phyloP scores from a whole-genome alignment of 1,284 basidiomycete species.

The Hymenochaete sp. region DNA sequence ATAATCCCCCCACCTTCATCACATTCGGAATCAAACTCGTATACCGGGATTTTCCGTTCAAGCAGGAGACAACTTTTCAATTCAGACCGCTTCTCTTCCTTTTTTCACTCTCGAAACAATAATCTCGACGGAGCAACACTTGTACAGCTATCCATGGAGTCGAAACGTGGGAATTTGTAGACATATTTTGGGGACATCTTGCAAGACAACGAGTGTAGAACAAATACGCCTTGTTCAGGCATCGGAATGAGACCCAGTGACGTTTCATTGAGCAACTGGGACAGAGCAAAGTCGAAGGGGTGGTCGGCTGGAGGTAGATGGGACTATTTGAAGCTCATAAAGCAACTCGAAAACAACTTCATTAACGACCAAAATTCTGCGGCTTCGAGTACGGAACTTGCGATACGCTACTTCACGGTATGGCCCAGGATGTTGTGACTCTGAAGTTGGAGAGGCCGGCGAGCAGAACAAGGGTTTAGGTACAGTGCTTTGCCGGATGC shows the following conservation, averaged over 20 bases:
- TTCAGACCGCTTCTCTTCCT: slow-evolving; percentile 59
- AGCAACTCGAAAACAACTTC: slow-evolving; percentile 24
- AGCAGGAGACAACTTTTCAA: slow-evolving; percentile 43
- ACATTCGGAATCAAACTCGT: neutral
- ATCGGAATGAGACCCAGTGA: slow-evolving; percentile 13
- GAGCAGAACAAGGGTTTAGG: slow-evolving; percentile 39
- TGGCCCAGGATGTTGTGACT: slow-evolving; percentile 1
- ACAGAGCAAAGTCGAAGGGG: slow-evolving; percentile 25
- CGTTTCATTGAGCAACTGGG: slow-evolving; percentile 32
- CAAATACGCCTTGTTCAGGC: slow-evolving; percentile 22
- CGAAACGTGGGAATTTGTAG: slow-evolving; percentile 53
- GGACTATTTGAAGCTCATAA: slow-evolving; percentile 28
- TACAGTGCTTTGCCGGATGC: slow-evolving; percentile 57
- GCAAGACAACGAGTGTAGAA: slow-evolving; percentile 38
- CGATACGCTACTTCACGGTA: slow-evolving; percentile 10
- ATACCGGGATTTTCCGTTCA: slow-evolving; percentile 23
- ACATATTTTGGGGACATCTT: slow-evolving; percentile 63
- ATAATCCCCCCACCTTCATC: neutral
- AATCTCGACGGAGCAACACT: slow-evolving; percentile 39
- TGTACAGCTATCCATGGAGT: slow-evolving; percentile 59
- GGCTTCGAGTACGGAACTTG: slow-evolving; percentile 8
- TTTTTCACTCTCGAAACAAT: slow-evolving; percentile 18
- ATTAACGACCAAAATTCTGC: slow-evolving; percentile 6
- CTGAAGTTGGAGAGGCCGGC: neutral
- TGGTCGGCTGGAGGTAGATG: slow-evolving; percentile 31